These are phyloP conservation scores for Oryza rufipogon DNA, from an alignment of 176 grass and related monocot genomes.

Conservation along the genomic window DNA sequence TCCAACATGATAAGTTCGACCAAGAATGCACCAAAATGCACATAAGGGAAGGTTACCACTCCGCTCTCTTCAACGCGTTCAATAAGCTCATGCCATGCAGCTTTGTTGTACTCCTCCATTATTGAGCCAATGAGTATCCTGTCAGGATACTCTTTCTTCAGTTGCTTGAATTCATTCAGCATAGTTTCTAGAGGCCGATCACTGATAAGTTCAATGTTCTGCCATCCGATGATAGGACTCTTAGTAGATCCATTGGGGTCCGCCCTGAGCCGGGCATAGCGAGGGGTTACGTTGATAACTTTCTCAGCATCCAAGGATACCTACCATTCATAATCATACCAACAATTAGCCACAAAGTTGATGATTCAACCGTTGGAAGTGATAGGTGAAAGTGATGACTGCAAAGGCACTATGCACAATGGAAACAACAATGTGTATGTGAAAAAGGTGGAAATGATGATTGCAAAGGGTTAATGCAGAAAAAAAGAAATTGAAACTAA, in stretches of 20 bases:
- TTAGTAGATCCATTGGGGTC: conserved; percentile 78
- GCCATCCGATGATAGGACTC: conserved; percentile 91
- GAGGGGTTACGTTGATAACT: conserved; percentile 97
- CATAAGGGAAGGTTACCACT: conserved; percentile 43
- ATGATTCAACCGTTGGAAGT: background rate
- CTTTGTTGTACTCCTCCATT: conserved; percentile 98
- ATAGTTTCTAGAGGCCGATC: conserved; percentile 91
- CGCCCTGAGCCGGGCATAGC: conserved; percentile 81
- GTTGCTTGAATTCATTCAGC: conserved; percentile 88
- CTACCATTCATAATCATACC: conserved; percentile 42
- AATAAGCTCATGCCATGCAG: conserved; percentile 97
- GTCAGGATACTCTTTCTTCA: conserved; percentile 91
- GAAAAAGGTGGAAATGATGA: background rate
- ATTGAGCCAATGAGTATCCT: conserved; percentile 97
- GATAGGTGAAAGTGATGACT: conserved; percentile 25
- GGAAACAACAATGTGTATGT: conserved; percentile 15
- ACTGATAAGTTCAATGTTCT: conserved; percentile 98
- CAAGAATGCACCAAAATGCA: conserved; percentile 18
- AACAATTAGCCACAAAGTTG: conserved; percentile 29
- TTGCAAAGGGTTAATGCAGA: conserved; percentile 3
- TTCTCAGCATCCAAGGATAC: conserved; percentile 94
- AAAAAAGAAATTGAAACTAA: background rate
- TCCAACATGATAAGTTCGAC: conserved; percentile 12
- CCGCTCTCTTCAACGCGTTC: conserved; percentile 89
- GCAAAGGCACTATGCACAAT: background rate